Conservation (phyloP, 345 rosid species). For the Nephelium lappaceum region DNA sequence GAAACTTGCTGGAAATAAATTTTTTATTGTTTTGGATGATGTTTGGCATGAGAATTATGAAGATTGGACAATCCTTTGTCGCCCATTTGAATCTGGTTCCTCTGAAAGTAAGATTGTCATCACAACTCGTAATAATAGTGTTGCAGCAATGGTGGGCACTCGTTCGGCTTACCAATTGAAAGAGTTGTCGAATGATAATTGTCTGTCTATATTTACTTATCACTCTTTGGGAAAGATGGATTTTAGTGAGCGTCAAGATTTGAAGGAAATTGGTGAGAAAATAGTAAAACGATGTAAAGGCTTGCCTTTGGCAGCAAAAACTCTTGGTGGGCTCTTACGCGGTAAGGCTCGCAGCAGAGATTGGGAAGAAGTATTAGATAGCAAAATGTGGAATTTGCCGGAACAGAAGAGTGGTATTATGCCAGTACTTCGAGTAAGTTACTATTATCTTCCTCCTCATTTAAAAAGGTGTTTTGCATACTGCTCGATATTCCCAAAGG, state of each 20-base stretch:
- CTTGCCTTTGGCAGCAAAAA: slow-evolving; percentile 21
- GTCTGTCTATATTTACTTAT: slow-evolving; percentile 23
- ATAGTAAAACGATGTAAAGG: slow-evolving; percentile 24
- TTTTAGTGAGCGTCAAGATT: neutral
- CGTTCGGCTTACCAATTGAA: slow-evolving; percentile 14
- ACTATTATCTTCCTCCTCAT: slow-evolving; percentile 13
- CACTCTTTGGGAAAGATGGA: slow-evolving; percentile 15
- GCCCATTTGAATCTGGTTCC: slow-evolving; percentile 13
- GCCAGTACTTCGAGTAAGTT: neutral
- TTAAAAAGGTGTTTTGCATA: slow-evolving; percentile 18
- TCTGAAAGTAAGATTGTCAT: slow-evolving; percentile 23
- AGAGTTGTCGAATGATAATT: slow-evolving; percentile 16
- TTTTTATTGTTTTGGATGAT: slow-evolving; percentile 30
- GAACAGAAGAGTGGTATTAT: neutral
- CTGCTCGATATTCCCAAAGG: slow-evolving; percentile 18
- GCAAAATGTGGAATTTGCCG: slow-evolving; percentile 8
- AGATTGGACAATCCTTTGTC: slow-evolving; percentile 16
- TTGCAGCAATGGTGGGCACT: slow-evolving; percentile 16
- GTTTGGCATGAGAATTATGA: slow-evolving; percentile 4
- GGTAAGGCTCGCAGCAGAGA: neutral
- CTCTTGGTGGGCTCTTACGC: slow-evolving; percentile 2
- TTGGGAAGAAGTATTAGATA: slow-evolving; percentile 15
- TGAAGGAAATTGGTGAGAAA: slow-evolving; percentile 15
- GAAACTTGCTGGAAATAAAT: slow-evolving; percentile 7
- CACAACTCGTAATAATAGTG: slow-evolving; percentile 22